Base-by-base conservation (phyloP, 148 eudicot species). In the Oxyria digyna region DNA sequence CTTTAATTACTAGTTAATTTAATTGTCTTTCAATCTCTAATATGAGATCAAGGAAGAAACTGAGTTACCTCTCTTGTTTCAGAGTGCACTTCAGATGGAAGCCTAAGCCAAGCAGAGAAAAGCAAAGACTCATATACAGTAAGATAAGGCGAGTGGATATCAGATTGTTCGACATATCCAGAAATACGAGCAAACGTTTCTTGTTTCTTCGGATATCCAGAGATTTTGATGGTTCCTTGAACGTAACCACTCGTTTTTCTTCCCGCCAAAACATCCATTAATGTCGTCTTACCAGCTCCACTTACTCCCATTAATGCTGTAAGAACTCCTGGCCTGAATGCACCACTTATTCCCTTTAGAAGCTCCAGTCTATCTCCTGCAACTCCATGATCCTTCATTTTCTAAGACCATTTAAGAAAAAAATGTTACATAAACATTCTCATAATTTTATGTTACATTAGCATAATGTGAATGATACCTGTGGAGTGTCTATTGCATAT, bases 401-500 rank as follows among this genome's bases (percentile, higher is more conserved):
- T 35, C 68, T 65, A 21, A 35, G 18, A 35, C 42, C 68, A 40
- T 65, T 35, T 35, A 35, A 35, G 38, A 35, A 35, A 35, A 35
- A 35, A 35, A 35, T 35, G 38, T 35, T 35, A 35, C 4, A 35
- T 35, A 6, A 35, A 35, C 38, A 35, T 35, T 35, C 38, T 6
- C 38, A 35, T 35, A 35, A 35, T 35, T 35, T 35, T 2, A 35
- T 2, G 6, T n/a, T n/a, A 35, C 3, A 35, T 35, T 35, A 31
- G 40, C n/a, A n/a, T n/a, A 18, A 31, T 17, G 26, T 6, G n/a
- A 65, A 8, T 65, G 45, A 37, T 65, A 65, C 68, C 62, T 69
- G 31, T 24, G 71, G 71, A 62, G 31, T 69, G 59, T 69, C 71
- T 17, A 69, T 29, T 45, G 71, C 31, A 48, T 69, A 69, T 69